phyloP scores from a whole-genome alignment of 805 yeast species.

The Zygosaccharomyces gambellarensis region DNA sequence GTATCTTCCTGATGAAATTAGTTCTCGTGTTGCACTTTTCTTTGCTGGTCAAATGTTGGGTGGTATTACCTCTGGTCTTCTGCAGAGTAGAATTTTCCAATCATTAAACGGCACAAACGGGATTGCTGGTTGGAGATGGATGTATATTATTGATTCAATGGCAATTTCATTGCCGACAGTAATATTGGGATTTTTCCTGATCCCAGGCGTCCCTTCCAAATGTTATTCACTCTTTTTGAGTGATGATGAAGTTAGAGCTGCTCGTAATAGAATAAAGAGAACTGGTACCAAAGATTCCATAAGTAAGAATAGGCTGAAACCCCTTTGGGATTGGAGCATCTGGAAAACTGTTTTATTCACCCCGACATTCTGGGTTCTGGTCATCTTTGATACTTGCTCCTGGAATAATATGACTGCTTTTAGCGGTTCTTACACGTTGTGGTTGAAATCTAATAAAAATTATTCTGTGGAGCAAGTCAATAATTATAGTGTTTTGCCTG shows the following conservation, averaged over 20 bases:
- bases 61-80: conserved; percentile 50
- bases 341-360: conserved; percentile 51
- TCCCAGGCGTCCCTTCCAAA: conserved; percentile 59
- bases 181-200: conserved; percentile 42
- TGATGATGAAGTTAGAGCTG: conserved; percentile 55
- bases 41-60: conserved; percentile 49
- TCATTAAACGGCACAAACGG: conserved; percentile 43
- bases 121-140: conserved; percentile 62
- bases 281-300: conserved; percentile 33
- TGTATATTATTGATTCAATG: conserved; percentile 59
- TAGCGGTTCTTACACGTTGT: conserved; percentile 53
- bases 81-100: conserved; percentile 42
- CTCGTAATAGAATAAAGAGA: conserved; percentile 41
- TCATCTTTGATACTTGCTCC: conserved; percentile 52
- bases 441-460: conserved; percentile 51
- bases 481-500: conserved; percentile 50
- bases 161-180: conserved; percentile 46
- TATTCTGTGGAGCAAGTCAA: conserved; percentile 45
- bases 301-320: conserved; percentile 25
- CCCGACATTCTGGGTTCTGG: conserved; percentile 54
- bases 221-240: conserved; percentile 52
- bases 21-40: conserved; percentile 59
- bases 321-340: conserved; percentile 37
- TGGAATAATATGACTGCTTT: conserved; percentile 59
- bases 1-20: conserved; percentile 55